Base-by-base conservation (phyloP, 2,329 filamentous ascomycete genomes). In the Talaromyces islandicus region DNA sequence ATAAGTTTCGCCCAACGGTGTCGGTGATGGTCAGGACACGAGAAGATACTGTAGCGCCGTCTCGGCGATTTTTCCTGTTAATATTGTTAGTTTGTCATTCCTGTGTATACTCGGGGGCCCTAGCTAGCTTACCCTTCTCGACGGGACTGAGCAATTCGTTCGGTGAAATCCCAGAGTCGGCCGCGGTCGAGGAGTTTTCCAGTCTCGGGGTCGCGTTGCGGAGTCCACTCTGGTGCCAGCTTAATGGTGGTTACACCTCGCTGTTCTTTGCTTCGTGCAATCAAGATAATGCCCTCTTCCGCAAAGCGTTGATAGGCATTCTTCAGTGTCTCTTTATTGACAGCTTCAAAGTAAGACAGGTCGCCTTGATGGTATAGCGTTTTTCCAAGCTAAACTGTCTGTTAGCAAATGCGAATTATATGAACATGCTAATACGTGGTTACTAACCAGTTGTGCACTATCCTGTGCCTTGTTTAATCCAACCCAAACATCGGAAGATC, bases 331-430 rank as follows among this genome's bases (percentile, higher is more conserved):
- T 99, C 93, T 69, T 97, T 97, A 80, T 99, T 99, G 64, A 99
- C 93, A 2, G 94, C 92, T 77, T 99, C 94, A 67, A 97, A 97
- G 77, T 99, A 99, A 30, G 89, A 92, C 10, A 99, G 84, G 69
- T 99, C 94, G 59, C 94, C 94, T 78, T 99, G 93, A 72, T 99
- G 93, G 71, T 97, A 99, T 1, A 99, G 82, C 0, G 94, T 97
- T 77, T 99, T 97, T 58, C 94, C 94, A 30, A 97, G 85, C 84
- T 93, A 67, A 74, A 52, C 29, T 59, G 43, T 14, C 24, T 53
- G 70, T 68, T 72, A 65, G 66, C 62, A 50, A 62, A 53, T 14
- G 48, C 19, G 25, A 3, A 6, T 38, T 7, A 32, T 9, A 27
- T n/a, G 3, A 17, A 52, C 11, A n/a, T 29, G 24, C 17, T 4